Evolutionary conservation across 2,329 filamentous ascomycete genomes (phyloP).

Genomic region (Trichoderma atroviride): DNA sequence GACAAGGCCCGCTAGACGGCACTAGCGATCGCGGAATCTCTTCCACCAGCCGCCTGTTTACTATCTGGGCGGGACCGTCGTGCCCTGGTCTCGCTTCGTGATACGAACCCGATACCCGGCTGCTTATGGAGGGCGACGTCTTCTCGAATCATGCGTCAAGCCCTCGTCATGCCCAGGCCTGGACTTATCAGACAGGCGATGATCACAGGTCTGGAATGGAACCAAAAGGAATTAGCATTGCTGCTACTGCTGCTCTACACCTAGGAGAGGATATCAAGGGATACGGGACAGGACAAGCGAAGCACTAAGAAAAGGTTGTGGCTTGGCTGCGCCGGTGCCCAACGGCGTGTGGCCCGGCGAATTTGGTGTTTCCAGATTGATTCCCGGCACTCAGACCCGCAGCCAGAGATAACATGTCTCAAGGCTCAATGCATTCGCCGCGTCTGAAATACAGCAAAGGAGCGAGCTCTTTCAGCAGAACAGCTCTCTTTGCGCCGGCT

Average conservation of each 20-base stretch:
- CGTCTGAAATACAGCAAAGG: background rate
- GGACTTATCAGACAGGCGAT: constrained; percentile 10
- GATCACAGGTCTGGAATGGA: background rate
- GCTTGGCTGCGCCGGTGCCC: constrained; percentile 14
- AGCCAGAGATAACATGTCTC: background rate
- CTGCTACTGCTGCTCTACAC: background rate
- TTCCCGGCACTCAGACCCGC: background rate
- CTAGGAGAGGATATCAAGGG: background rate
- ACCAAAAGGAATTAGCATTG: background rate
- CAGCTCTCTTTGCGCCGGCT: background rate
- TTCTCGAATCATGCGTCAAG: constrained; percentile 6
- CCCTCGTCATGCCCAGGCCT: background rate
- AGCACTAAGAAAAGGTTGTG: constrained; percentile 6
- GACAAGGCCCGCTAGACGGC: background rate
- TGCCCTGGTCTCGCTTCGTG: constrained; percentile 7
- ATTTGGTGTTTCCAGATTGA: background rate
- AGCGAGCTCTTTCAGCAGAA: background rate
- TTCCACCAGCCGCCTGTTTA: background rate
- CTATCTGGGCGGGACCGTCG: constrained; percentile 6
- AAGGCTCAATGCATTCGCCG: background rate
- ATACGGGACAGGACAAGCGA: background rate
- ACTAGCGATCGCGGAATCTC: constrained; percentile 12
- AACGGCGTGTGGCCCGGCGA: background rate
- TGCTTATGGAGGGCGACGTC: constrained; percentile 2
- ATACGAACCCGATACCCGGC: constrained; percentile 17